Base-by-base conservation (phyloP, 192 early-diverging fungal genomes). In the Backusella morwellensis region DNA sequence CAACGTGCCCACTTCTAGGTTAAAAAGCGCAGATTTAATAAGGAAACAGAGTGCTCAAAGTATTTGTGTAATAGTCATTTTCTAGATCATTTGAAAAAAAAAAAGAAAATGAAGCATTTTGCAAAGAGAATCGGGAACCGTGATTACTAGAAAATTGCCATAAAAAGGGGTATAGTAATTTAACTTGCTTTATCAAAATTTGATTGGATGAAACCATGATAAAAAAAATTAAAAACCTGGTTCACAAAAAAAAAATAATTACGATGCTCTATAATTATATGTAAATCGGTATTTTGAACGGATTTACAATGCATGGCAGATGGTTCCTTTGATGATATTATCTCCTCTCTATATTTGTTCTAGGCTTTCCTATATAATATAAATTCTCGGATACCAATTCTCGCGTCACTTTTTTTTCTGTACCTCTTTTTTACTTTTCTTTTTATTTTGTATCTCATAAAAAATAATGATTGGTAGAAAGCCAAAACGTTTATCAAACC, bases 281-380 rank as follows among this genome's bases (percentile, higher is more conserved):
- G 19, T 26, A 59, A 59, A 59, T 59, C 54, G 54, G 54, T 59
- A 59, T 59, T 59, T 59, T 59, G 54, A 59, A 59, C 54, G 54
- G 54, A 59, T 59, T 59, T 59, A 59, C 23, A 59, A 26, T 59
- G 23, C 54, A 59, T 21, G 54, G 11, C 17, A 59, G 54, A 6
- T 59, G 54, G 54, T 59, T 59, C 54, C 54, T 59, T 59, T 59
- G 54, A 29, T 23, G 23, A 59, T 59, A 59, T 29, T 26, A 59
- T 59, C 54, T 59, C 54, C 54, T 59, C 54, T 59, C n/a, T 59
- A 50, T 59, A 59, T 59, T 59, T 59, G 54, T 59, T 59, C 54
- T 59, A 59, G 54, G 54, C 54, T 59, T 59, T 59, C 6, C 15
- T 59, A 26, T 17, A n/a, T n/a, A 6, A n/a, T 59, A 59, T 59